Evolutionary conservation across 2,329 filamentous ascomycete genomes (phyloP).

Genomic region (Apiospora malaysiana): DNA sequence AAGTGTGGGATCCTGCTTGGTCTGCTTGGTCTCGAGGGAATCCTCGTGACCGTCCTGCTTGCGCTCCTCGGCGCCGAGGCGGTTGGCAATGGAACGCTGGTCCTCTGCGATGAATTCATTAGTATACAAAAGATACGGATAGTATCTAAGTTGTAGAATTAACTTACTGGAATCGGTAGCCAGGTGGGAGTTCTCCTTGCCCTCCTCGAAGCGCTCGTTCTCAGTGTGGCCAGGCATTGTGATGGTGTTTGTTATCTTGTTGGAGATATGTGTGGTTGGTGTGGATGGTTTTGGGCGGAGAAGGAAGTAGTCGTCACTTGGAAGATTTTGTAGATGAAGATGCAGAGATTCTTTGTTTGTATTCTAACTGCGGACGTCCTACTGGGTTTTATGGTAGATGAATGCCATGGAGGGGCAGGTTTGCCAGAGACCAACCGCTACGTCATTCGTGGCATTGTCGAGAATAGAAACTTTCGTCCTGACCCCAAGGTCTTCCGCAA

Average conservation of each 20-base stretch:
- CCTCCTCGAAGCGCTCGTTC: slow-evolving; percentile 69
- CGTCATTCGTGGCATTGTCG: background rate
- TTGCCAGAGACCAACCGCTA: background rate
- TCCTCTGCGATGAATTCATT: slow-evolving; percentile 58
- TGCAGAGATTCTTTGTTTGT: background rate
- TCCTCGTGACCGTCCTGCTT: slow-evolving; percentile 53
- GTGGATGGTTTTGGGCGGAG: background rate
- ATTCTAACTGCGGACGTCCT: background rate
- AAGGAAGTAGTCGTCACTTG: background rate
- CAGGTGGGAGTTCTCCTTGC: slow-evolving; percentile 71
- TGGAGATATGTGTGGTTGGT: background rate
- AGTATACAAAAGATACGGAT: background rate
- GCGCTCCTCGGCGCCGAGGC: slow-evolving; percentile 65
- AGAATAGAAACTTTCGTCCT: background rate
- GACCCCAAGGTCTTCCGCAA: background rate
- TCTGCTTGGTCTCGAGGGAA: slow-evolving; percentile 45
- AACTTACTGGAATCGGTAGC: slow-evolving; percentile 73
- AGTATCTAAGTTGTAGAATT: background rate
- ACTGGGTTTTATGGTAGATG: slow-evolving; percentile 16
- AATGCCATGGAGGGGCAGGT: background rate
- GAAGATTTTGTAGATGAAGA: background rate
- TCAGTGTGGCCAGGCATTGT: background rate
- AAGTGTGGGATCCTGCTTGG: slow-evolving; percentile 66
- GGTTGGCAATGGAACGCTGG: slow-evolving; percentile 74
- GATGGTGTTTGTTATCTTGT: background rate